Evolutionary conservation across 805 yeast species (phyloP), one percentile per base, ranked within the genome.

Genomic region (Pachysolen tannophilus): DNA sequence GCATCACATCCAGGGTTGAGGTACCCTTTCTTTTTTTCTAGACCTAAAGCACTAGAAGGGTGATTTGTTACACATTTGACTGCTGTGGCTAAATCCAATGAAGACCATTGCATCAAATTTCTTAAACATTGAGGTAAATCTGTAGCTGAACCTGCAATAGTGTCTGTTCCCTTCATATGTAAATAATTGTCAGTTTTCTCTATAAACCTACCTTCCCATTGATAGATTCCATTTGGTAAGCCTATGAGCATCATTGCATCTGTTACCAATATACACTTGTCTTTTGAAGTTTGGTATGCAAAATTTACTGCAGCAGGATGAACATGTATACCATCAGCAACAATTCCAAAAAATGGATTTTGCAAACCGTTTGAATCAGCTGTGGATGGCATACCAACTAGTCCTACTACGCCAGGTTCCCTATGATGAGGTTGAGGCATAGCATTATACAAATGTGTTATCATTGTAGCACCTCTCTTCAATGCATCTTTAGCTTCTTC

Each of bases 141-240:
- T 7, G 78, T 69, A 13, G 77, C 78, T 14, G 75, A 67, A 20
- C 81, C 81, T 8, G 81, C 81, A 52, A 74, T 67, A 8, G 78
- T 75, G 35, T 65, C 61, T 8, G 78, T 72, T 21, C 74, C 76
- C 48, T 72, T 59, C 42, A 74, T 59, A 35, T 58, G 59, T 41
- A 73, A 57, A 29, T 58, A 50, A 28, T 61, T 49, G 11, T 74
- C 78, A 14, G 55, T 55, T 49, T 74, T 74, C 24, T 56, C 66
- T 16, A 74, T 64, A 32, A 47, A 50, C 53, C 69, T 70, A 14
- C 26, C 26, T 21, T 37, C 37, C 75, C 79, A 72, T 42, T 58
- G 54, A 49, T 74, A 74, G 15, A 57, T 52, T n/a, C 81, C 81
- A 43, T 73, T 75, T 2, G 69, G 65, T 44, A 72, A 60, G 2